Conservation (phyloP, 768 basidiomycete genomes). For the Mycena pura region DNA sequence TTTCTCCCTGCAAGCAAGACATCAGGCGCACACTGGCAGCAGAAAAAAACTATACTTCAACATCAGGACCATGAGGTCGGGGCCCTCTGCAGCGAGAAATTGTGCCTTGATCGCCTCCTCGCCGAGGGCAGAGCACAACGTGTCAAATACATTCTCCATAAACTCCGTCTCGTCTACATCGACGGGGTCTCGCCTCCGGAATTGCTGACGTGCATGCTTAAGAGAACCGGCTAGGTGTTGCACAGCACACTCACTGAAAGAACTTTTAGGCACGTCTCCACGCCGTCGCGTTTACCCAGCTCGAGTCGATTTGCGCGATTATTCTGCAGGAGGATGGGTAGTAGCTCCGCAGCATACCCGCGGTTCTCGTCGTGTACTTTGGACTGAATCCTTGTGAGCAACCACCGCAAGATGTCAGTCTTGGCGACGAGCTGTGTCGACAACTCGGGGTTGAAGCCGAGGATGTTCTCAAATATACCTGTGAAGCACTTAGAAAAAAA, state of each 20-base stretch:
- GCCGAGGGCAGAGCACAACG: constrained; percentile 83
- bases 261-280: constrained; percentile 77
- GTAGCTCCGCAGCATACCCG: constrained; percentile 89
- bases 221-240: constrained; percentile 3
- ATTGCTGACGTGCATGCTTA: constrained; percentile 63
- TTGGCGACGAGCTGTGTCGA: constrained; percentile 73
- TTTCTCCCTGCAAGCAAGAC: constrained; percentile 66
- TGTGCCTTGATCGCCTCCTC: constrained; percentile 80
- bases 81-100: constrained; percentile 91
- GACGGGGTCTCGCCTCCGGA: constrained; percentile 80
- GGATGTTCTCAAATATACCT: constrained; percentile 93
- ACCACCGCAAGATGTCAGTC: constrained; percentile 80
- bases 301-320: constrained; percentile 71
- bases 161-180: constrained; percentile 94
- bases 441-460: constrained; percentile 84
- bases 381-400: constrained; percentile 75
- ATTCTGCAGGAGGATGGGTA: constrained; percentile 89
- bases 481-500: constrained; percentile 2
- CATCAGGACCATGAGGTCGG: constrained; percentile 97
- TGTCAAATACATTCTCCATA: constrained; percentile 96
- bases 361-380: constrained; percentile 89
- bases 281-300: constrained; percentile 76
- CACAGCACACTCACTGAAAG: constrained; percentile 75
- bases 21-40: background rate
- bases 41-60: constrained; percentile 74